Base-by-base conservation (phyloP, 2,329 filamentous ascomycete genomes). In the Bipolaris oryzae region DNA sequence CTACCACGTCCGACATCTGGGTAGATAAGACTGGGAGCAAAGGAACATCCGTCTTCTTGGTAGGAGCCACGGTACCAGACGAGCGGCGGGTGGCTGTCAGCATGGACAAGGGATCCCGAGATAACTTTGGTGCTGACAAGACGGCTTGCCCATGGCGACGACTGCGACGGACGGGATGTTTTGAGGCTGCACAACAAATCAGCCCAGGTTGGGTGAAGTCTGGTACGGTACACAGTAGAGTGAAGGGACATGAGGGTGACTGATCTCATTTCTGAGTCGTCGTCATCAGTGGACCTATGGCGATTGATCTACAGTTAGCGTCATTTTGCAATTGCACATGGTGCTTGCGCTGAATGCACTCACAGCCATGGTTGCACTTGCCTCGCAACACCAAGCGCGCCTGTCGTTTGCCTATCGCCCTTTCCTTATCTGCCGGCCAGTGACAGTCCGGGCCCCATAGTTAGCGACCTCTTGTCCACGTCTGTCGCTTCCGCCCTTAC, bases 261-360 rank as follows among this genome's bases (percentile, higher is more conserved):
- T 37, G 38, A 18, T 18, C n/a, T 33, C 31, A 43, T 49, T 59
- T 53, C 43, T 38, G 47, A 46, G 33, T 55, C 57, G 57, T 64
- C 63, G 62, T 66, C 60, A 64, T 60, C 63, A 37, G 61, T 64
- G 56, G 60, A 55, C 56, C 63, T 55, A 51, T 57, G 56, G 53
- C 54, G 35, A 52, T 39, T 55, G 57, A 53, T 52, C 43, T 53
- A 25, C 57, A 49, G 49, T 43, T 66, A 63, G 60, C 61, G 61
- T 53, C 51, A 34, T 48, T 57, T 44, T 37, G 45, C 45, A 15
- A 21, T 21, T 47, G 45, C 45, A 46, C 62, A 57, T 56, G 55
- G 43, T 53, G 43, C 43, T 33, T 21, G 45, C 45, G 54, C 54
- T 6, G 10, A 18, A 11, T 33, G 42, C 42, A 33, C 18, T 44